Evolutionary conservation across 441 rosid genomes (phyloP), one percentile per base, ranked within the genome.

Genomic region (Omphalea diandra): DNA sequence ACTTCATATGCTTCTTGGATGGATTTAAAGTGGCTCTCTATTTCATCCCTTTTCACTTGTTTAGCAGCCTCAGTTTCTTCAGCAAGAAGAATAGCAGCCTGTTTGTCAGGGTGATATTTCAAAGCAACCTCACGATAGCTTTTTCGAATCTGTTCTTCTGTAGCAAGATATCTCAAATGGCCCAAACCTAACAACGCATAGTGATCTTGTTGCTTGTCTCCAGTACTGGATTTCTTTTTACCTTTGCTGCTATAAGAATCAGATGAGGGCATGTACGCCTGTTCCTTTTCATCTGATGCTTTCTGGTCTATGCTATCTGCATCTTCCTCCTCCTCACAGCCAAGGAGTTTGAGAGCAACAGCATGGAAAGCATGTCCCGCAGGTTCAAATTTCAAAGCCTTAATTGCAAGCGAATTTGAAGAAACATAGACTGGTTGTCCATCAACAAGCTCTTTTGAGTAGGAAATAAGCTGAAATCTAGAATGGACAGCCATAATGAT

Each of bases 1-100:
- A 87, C 86, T 79, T 92, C 98, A 76, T 92, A 92, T 2, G 99
- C 96, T 79, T n/a, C n/a, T n/a, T n/a, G n/a, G n/a, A n/a, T n/a
- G n/a, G n/a, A n/a, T n/a, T n/a, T n/a, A n/a, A n/a, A 94, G 74
- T 77, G 96, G 78, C 77, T 81, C 75, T 94, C 99, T 6, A 94
- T 94, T 78, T 92, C 96, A 43, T 90, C 94, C 88, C 89, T 94
- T 71, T 87, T 92, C 1, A 86, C 88, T 78, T 87, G 91, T 79
- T 92, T 94, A 52, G 96, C 97, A 69, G 88, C 93, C 79, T 94
- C 98, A 2, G 91, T 88, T 84, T 86, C n/a, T n/a, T n/a, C n/a
- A n/a, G n/a, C n/a, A n/a, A n/a, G n/a, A n/a, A n/a, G n/a, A n/a
- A n/a, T n/a, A n/a, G n/a, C n/a, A n/a, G n/a, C n/a, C n/a, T n/a